Conservation (phyloP, 1,284 basidiomycete species). For the Pholiota adiposa region DNA sequence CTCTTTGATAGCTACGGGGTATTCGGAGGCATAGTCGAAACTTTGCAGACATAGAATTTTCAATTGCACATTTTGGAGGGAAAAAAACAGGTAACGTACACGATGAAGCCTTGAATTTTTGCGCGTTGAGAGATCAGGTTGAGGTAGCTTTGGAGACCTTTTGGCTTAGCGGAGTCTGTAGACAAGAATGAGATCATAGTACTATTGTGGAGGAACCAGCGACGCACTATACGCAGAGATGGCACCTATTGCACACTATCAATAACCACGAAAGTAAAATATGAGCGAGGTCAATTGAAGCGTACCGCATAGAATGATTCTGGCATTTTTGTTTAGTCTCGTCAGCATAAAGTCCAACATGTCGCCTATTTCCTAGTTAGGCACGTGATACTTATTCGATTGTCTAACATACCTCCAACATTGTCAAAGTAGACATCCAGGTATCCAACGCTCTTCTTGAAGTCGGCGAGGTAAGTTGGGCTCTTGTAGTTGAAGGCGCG, state of each 20-base stretch:
- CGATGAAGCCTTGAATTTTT: constrained; percentile 83
- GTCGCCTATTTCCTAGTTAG: constrained; percentile 41
- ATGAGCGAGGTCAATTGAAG: background rate
- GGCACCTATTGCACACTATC: constrained; percentile 52
- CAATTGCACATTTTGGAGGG: background rate
- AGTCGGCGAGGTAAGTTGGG: constrained; percentile 67
- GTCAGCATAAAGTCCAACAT: constrained; percentile 79
- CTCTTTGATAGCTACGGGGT: constrained; percentile 55
- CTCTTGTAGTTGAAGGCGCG: constrained; percentile 89
- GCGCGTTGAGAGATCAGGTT: constrained; percentile 79
- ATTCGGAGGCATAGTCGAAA: constrained; percentile 68
- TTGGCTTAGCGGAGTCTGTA: constrained; percentile 56
- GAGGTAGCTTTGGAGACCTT: constrained; percentile 62
- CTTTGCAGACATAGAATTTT: constrained; percentile 38
- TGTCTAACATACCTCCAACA: constrained; percentile 65
- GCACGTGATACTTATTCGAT: background rate
- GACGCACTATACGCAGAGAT: constrained; percentile 78
- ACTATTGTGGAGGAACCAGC: background rate
- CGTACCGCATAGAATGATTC: constrained; percentile 67
- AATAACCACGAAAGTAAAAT: background rate
- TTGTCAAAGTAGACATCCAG: constrained; percentile 89
- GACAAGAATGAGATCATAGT: constrained; percentile 2
- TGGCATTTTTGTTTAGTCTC: constrained; percentile 75
- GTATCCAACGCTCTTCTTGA: constrained; percentile 61
- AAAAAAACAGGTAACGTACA: constrained; percentile 49